Evolutionary conservation across 2,329 filamentous ascomycete genomes (phyloP).

Genomic region (Pseudogymnoascus pannorum): DNA sequence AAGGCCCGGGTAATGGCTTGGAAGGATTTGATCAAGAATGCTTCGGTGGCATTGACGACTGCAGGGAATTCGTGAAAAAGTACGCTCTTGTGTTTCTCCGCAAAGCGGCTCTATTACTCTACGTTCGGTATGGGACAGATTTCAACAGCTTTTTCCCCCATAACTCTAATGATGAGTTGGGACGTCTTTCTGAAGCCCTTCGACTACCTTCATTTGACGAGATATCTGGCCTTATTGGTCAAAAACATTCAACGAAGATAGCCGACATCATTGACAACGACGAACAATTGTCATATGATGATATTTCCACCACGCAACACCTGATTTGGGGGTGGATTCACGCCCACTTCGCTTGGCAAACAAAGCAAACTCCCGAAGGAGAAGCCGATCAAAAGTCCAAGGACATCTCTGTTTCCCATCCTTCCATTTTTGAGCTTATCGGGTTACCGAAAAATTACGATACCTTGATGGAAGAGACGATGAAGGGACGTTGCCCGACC

Average conservation of each 20-base stretch:
- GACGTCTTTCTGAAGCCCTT: constrained; percentile 70
- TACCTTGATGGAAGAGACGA: constrained; percentile 84
- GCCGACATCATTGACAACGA: constrained; percentile 3
- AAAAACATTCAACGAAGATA: neutral
- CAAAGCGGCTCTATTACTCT: constrained; percentile 74
- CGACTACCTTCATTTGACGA: constrained; percentile 72
- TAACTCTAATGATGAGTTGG: constrained; percentile 66
- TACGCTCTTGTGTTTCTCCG: constrained; percentile 88
- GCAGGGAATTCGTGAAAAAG: constrained; percentile 59
- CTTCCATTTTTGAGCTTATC: constrained; percentile 87
- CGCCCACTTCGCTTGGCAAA: constrained; percentile 36
- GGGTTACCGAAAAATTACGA: constrained; percentile 90
- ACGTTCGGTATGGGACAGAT: constrained; percentile 83
- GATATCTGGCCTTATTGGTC: constrained; percentile 54
- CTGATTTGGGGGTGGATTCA: constrained; percentile 65
- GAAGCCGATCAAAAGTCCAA: neutral
- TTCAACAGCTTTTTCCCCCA: constrained; percentile 64
- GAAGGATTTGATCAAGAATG: constrained; percentile 44
- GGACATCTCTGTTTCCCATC: constrained; percentile 56
- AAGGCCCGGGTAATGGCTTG: neutral
- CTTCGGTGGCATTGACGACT: constrained; percentile 45
- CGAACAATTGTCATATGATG: neutral
- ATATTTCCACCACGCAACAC: constrained; percentile 29
- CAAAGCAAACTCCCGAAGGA: neutral
- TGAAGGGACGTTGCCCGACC: constrained; percentile 73